Percentiles rank a stretch among this genome's conserved stretches.
Conservation (phyloP, 768 basidiomycete species). For the Kwoniella mangroviensis region DNA sequence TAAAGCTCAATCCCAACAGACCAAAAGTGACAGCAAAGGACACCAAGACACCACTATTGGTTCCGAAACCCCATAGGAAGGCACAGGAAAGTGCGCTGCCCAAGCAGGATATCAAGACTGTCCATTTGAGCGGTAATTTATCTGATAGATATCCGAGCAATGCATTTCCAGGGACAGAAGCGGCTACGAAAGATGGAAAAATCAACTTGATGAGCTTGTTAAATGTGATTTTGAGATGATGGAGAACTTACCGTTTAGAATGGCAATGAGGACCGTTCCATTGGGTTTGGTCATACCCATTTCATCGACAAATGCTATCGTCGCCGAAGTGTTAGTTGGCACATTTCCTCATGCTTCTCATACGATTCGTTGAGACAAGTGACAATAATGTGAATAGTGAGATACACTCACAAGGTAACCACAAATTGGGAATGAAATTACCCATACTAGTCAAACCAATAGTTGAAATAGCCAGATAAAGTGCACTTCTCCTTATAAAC, state of each 20-base stretch:
- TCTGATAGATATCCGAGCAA: conserved; percentile 49
- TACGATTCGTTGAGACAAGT: no score
- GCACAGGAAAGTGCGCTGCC: conserved; percentile 44
- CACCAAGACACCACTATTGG: conserved; percentile 34
- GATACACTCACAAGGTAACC: conserved; percentile 38
- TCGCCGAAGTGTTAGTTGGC: neutral
- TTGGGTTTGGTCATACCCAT: conserved; percentile 36
- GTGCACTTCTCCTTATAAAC: conserved; percentile 29
- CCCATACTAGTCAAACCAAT: conserved; percentile 47
- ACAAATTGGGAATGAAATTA: conserved; percentile 51
- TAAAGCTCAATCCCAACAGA: conserved; percentile 40
- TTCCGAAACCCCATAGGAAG: conserved; percentile 55
- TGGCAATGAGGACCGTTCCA: conserved; percentile 47
- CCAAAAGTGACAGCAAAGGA: conserved; percentile 48
- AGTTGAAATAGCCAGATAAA: conserved; percentile 34
- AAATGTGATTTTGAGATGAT: neutral
- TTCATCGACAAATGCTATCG: conserved; percentile 45
- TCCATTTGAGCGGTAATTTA: conserved; percentile 33
- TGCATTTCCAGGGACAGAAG: conserved; percentile 48
- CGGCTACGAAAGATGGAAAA: conserved; percentile 27
- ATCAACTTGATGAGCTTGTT: neutral
- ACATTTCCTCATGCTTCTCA: no score
- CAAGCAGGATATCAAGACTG: conserved; percentile 44
- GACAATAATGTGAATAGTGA: neutral
- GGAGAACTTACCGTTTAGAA: conserved; percentile 47